Conservation (phyloP, 2,329 filamentous ascomycete species). For the Cladosporium velox region DNA sequence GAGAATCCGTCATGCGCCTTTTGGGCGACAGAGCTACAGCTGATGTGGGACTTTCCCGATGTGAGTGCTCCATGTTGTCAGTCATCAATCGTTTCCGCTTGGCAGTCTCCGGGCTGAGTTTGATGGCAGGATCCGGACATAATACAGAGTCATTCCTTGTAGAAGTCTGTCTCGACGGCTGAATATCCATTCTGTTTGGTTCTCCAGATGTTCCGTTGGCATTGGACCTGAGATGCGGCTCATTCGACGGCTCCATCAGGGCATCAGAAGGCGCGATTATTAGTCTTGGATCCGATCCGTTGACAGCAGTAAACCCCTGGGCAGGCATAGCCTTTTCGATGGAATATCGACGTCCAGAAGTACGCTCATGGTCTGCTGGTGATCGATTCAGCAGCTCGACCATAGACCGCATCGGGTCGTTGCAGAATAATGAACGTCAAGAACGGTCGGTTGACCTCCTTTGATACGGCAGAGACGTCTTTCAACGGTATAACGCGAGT, state of each 20-base stretch:
- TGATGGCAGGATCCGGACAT: slow-evolving; percentile 10
- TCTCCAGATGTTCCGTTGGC: neutral
- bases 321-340: slow-evolving; percentile 3
- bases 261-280: neutral
- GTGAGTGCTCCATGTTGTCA: slow-evolving; percentile 1
- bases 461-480: neutral
- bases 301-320: slow-evolving; percentile 18
- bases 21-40: slow-evolving; percentile 7
- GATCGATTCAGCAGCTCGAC: slow-evolving; percentile 17
- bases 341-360: neutral
- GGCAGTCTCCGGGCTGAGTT: slow-evolving; percentile 18
- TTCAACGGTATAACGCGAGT: neutral
- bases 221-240: neutral
- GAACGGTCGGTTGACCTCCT: neutral
- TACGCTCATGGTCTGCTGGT: slow-evolving; percentile 10
- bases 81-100: slow-evolving; percentile 15
- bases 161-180: neutral
- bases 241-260: neutral
- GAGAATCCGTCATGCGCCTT: slow-evolving; percentile 13
- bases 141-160: slow-evolving; percentile 16
- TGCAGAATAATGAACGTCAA: neutral
- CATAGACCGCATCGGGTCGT: slow-evolving; percentile 14
- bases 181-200: neutral
- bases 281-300: slow-evolving; percentile 7
- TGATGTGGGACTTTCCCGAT: neutral